These are phyloP conservation scores for Kappamyces sp. DNA, from an alignment of 192 early-diverging fungal species.

Conservation along the genomic window DNA sequence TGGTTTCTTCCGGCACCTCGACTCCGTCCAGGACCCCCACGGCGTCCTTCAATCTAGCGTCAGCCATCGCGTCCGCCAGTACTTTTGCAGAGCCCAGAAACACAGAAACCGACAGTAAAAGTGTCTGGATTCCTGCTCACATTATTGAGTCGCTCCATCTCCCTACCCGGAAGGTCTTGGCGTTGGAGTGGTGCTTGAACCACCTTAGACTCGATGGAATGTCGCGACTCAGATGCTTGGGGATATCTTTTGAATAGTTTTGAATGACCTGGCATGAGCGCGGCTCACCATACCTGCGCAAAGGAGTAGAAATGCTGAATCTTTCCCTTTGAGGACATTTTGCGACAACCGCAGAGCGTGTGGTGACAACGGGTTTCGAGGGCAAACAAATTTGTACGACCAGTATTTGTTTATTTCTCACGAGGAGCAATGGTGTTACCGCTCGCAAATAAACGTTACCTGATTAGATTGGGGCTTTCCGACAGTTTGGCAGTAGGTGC, in stretches of 20 bases:
- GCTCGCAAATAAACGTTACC: not conserved
- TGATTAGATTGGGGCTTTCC: too few relatives aligned
- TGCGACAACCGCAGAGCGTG: too few relatives aligned
- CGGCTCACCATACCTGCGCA: too few relatives aligned
- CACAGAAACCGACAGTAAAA: not conserved
- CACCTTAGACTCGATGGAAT: not conserved
- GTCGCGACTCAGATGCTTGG: not conserved
- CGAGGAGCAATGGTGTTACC: not conserved
- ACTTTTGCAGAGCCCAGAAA: slow-evolving; percentile 3
- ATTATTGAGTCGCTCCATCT: too few relatives aligned
- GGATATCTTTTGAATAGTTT: not conserved
- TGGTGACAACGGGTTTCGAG: too few relatives aligned
- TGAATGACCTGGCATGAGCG: not conserved
- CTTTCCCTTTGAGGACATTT: too few relatives aligned
- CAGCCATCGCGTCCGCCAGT: not conserved
- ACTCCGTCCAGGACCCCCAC: not conserved
- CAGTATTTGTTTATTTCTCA: slow-evolving; percentile 1
- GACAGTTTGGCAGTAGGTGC: too few relatives aligned
- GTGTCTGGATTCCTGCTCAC: not conserved
- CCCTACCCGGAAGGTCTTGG: too few relatives aligned
- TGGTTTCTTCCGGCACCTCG: not conserved
- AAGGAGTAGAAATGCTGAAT: too few relatives aligned
- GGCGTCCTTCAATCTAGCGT: not conserved
- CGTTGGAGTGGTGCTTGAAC: not conserved
- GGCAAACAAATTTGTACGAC: too few relatives aligned